Percentiles rank a stretch among this genome's conserved stretches.
phyloP scores from a whole-genome alignment of 2,329 filamentous ascomycete species.

The Cryphonectria naterciae region DNA sequence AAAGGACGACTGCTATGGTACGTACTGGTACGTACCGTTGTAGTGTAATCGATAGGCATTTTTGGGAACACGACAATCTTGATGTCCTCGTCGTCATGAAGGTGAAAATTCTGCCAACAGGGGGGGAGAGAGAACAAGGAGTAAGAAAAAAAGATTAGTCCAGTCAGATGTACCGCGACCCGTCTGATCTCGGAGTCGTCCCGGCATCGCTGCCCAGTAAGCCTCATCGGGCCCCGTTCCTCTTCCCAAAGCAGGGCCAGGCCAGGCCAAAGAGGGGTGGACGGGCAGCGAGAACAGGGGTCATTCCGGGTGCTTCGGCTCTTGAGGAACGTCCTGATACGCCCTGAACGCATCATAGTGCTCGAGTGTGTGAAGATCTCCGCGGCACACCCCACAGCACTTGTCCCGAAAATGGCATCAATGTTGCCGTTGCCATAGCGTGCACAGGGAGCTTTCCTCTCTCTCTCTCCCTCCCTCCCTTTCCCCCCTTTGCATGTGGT shows the following conservation, averaged over 20 bases:
- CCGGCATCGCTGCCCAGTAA: neutral
- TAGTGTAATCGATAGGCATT: neutral
- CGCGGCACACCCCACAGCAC: neutral
- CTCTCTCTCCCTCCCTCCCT: no score
- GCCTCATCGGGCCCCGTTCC: neutral
- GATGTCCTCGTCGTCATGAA: neutral
- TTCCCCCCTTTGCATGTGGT: no score
- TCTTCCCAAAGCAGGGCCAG: neutral
- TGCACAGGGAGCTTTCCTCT: neutral
- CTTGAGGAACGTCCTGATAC: neutral
- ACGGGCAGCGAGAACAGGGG: neutral
- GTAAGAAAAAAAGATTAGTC: neutral
- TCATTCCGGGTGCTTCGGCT: conserved; percentile 6
- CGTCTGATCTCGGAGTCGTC: neutral
- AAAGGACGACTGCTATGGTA: neutral
- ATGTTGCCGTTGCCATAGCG: neutral
- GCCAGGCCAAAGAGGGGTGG: neutral
- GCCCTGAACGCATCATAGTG: conserved; percentile 3
- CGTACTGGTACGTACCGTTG: neutral
- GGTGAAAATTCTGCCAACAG: neutral
- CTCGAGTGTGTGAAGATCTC: neutral
- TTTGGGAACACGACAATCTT: neutral
- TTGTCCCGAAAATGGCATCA: neutral
- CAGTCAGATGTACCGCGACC: neutral
- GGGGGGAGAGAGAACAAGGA: neutral